These are phyloP conservation scores for Priceomyces castillae DNA, from an alignment of 805 yeast species.

Conservation along the genomic window DNA sequence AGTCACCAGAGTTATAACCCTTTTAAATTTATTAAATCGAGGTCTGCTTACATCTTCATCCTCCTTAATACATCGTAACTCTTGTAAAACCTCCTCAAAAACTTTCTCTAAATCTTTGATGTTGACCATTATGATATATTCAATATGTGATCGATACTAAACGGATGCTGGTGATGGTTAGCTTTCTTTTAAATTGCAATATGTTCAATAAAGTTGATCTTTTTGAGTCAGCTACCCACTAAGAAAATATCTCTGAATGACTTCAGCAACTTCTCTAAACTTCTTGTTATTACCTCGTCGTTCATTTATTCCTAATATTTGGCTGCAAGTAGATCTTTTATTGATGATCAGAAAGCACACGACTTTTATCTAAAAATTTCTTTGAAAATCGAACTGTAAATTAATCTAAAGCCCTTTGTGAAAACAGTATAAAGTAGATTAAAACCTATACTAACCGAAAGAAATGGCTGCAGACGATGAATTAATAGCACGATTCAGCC, in stretches of 20 bases:
- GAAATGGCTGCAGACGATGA: constrained; percentile 24
- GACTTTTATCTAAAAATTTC: constrained; percentile 5
- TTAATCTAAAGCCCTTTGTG: not conserved
- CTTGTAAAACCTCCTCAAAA: not conserved
- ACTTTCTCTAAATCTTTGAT: not conserved
- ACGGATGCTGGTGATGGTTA: too few species aligned
- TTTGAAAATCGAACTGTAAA: not conserved
- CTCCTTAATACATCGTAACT: not conserved
- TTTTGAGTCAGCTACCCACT: too few species aligned
- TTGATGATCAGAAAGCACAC: not conserved
- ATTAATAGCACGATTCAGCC: constrained; percentile 33
- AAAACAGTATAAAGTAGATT: not conserved
- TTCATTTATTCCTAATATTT: not conserved
- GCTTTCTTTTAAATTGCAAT: too few species aligned
- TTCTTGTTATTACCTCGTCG: not conserved
- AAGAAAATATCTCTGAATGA: too few species aligned
- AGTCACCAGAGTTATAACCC: not conserved
- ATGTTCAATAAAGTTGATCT: too few species aligned
- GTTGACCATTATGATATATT: not conserved
- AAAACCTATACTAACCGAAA: not conserved
- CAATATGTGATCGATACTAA: too few species aligned
- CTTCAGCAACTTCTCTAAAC: too few species aligned
- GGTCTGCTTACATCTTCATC: not conserved
- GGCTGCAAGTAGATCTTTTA: not conserved
- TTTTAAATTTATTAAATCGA: not conserved